Percentiles rank a stretch among this genome's conserved stretches.
Conservation (phyloP, 1,284 basidiomycete species). For the Marasmius tenuissimus region DNA sequence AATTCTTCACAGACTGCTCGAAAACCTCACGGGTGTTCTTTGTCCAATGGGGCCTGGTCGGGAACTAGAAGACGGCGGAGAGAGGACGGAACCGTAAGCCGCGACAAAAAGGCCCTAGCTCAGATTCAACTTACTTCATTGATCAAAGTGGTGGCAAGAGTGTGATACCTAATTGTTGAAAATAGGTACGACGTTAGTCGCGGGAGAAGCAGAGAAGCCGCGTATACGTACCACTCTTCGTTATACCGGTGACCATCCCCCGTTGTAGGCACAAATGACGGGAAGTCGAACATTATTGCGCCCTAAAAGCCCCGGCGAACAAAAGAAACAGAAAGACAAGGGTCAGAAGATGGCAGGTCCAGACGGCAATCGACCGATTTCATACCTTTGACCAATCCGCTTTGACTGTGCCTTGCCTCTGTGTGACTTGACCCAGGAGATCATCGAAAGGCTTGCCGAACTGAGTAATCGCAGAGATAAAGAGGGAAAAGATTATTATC, state of each 20-base stretch:
- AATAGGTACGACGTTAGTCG: background rate
- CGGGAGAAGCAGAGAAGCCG: background rate
- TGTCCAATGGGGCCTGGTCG: slow-evolving; percentile 35
- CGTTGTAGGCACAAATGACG: slow-evolving; percentile 30
- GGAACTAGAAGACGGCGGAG: slow-evolving; percentile 23
- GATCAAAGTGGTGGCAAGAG: slow-evolving; percentile 29
- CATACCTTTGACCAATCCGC: slow-evolving; percentile 34
- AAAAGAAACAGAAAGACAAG: background rate
- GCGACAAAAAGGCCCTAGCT: background rate
- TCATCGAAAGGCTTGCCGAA: slow-evolving; percentile 35
- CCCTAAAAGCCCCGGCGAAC: slow-evolving; percentile 19
- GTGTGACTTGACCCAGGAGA: slow-evolving; percentile 34
- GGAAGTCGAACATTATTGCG: slow-evolving; percentile 38
- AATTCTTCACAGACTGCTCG: slow-evolving; percentile 28
- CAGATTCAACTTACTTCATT: slow-evolving; percentile 21
- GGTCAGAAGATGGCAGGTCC: background rate
- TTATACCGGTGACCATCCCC: slow-evolving; percentile 34
- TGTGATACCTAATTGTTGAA: slow-evolving; percentile 22
- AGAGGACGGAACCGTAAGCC: background rate
- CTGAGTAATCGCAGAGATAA: slow-evolving; percentile 13
- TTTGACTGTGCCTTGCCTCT: slow-evolving; percentile 25
- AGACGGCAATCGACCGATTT: too few species aligned
- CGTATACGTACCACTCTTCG: slow-evolving; percentile 27
- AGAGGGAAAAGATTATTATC: background rate
- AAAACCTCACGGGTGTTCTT: slow-evolving; percentile 32